phyloP scores from a whole-genome alignment of 768 basidiomycete species.

The Coprinopsis sp. region DNA sequence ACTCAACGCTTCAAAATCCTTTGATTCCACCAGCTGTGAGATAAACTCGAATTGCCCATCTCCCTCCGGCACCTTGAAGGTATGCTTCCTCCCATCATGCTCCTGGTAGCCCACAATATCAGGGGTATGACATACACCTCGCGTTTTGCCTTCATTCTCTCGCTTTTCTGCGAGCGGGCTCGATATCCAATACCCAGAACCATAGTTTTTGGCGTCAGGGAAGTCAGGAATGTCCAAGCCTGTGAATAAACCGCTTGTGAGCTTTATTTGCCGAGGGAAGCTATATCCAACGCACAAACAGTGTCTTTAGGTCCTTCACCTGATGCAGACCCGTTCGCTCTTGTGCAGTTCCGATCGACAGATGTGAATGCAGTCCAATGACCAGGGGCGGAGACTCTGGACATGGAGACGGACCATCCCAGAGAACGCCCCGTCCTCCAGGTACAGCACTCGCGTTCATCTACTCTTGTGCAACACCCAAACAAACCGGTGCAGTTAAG shows the following conservation, averaged over 20 bases:
- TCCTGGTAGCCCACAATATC: slow-evolving; percentile 12
- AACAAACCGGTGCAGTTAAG: neutral
- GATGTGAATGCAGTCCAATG: neutral
- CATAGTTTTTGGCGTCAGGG: too few species aligned
- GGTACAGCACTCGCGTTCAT: neutral
- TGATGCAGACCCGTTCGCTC: neutral
- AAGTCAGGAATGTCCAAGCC: neutral
- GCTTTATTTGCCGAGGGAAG: neutral
- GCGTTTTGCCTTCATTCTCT: neutral
- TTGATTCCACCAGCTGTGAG: neutral
- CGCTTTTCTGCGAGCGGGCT: neutral
- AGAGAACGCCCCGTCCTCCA: slow-evolving; percentile 1
- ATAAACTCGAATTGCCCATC: slow-evolving; percentile 1
- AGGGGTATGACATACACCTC: slow-evolving; percentile 6
- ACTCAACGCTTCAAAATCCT: neutral
- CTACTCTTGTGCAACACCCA: slow-evolving; percentile 1
- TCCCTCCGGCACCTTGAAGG: slow-evolving; percentile 3
- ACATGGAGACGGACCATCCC: neutral
- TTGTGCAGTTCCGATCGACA: neutral
- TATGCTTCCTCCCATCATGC: slow-evolving; percentile 8
- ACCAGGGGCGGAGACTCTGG: neutral
- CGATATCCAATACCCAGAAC: neutral
- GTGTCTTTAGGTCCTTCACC: neutral
- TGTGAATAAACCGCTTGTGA: too few species aligned
- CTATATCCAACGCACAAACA: neutral